Evolutionary conservation across 306 rosid species (phyloP), one percentile per base, ranked within the genome.

Genomic region (Nissolia schottii): DNA sequence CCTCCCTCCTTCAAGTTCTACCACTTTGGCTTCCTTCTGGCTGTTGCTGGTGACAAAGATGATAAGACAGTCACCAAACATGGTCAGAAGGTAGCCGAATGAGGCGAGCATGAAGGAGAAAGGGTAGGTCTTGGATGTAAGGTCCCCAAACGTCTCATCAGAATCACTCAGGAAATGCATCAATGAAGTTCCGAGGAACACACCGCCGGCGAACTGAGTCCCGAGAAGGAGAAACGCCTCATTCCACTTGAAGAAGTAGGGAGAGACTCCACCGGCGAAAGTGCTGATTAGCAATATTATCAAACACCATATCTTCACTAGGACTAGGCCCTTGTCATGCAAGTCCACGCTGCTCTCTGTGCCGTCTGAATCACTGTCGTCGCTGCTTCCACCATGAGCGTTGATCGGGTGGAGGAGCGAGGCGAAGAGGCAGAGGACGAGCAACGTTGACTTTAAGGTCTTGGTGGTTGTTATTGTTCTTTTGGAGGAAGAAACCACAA

Each of bases 151-250:
- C 0, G 80, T 75, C n/a, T 4, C 76, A 7, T 13, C 22, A 0
- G 97, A 63, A 66, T 92, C 97, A 27, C 96, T 84, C 90, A 89
- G 67, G 83, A 89, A 92, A 75, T 92, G 96, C 57, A 84, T 92
- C 82, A 92, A 1, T 20, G 97, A 81, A 18, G 96, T 87, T 5
- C 88, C 97, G 22, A 91, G 74, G 69, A 91, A 91, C 22, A 92
- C 85, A 2, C 97, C 97, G 16, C 84, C 97, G 0, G 96, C 90
- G 28, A 92, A 87, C 22, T 87, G 96, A 2, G 93, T 89, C 11
- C 96, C 93, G 41, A 87, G 9, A 0, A 87, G 73, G 48, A 92
- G 91, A 83, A 92, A 92, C 45, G 77, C 59, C 9, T 92, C 97
- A 10, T 89, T 87, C 96, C 96, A 89, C 1, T 88, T 64, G 58